Percentiles rank a stretch among this genome's conserved stretches.
phyloP scores from a whole-genome alignment of 2,329 filamentous ascomycete genomes.

The Claviceps africana region DNA sequence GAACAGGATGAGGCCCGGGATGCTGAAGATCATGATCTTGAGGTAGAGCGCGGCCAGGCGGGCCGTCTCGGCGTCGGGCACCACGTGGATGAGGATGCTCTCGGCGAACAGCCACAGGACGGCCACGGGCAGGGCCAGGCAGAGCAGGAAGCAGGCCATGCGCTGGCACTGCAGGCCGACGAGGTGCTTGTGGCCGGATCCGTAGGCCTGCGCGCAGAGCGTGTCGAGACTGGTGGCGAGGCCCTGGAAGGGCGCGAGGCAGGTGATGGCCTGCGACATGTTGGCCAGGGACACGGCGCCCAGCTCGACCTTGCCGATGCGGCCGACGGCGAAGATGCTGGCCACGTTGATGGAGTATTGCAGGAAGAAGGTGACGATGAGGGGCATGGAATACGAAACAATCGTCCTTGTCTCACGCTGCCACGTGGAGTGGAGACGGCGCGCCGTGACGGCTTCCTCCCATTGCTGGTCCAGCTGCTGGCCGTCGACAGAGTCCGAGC shows the following conservation, averaged over 20 bases:
- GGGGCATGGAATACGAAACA: conserved; percentile 51
- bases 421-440: conserved; percentile 81
- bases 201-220: conserved; percentile 85
- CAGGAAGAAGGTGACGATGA: conserved; percentile 58
- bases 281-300: conserved; percentile 36
- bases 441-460: conserved; percentile 71
- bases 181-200: conserved; percentile 75
- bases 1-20: conserved; percentile 63
- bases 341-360: conserved; percentile 78
- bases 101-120: conserved; percentile 58
- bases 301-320: conserved; percentile 50
- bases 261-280: conserved; percentile 71
- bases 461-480: conserved; percentile 51
- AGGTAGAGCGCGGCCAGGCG: conserved; percentile 59
- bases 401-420: conserved; percentile 77
- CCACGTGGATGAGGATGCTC: conserved; percentile 38
- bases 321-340: conserved; percentile 65
- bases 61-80: conserved; percentile 44
- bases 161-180: conserved; percentile 73
- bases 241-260: conserved; percentile 67
- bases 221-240: conserved; percentile 84
- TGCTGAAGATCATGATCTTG: conserved; percentile 55
- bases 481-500: conserved; percentile 34
- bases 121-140: conserved; percentile 57
- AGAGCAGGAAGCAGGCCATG: conserved; percentile 65